Base-by-base conservation (phyloP, 164 flowering plant species). In the Buxus sempervirens region DNA sequence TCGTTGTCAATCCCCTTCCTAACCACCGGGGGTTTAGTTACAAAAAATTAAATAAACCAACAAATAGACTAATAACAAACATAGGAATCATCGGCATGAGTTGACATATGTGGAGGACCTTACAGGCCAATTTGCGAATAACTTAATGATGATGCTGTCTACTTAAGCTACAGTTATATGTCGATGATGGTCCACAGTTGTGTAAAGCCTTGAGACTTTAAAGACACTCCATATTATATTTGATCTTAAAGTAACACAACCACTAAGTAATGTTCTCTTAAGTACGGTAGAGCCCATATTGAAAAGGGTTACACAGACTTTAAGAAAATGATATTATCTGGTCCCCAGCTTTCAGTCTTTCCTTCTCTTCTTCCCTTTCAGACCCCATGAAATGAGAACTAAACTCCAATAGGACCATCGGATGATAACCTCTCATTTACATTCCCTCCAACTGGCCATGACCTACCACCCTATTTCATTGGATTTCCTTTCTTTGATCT, bases 121-220 rank as follows among this genome's bases (percentile, higher is more conserved):
- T 55, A 21, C 13, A 15, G 25, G 26, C n/a, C 53, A 62, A 38
- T n/a, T 38, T 38, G 26, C 21, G 24, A 61, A n/a, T 7, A 2
- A 55, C 20, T 20, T 20, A 55, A 38, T 61, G 2, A 64, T 24
- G 38, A 36, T 18, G 42, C 13, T 64, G 54, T 62, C 22, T 18
- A 22, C 25, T 42, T 58, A 42, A 67, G 54, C 23, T 57, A 67
- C 51, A 60, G 64, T 68, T 45, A 51, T 49, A 59, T 68, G 49
- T 26, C 8, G 20, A 60, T 49, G 64, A 71, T 65, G 59, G 54
- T 49, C 58, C 61, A 20, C 59, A 72, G 60, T 49, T 18, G 27
- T 18, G 27, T 72, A 10, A 24, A 64, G 71, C 27, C 71, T 45
- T 79, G 63, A 66, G 75, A 70, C 82, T 80, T 77, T 32, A 66